Base-by-base conservation (phyloP, 192 early-diverging fungal genomes). In the Linnemannia zychae region DNA sequence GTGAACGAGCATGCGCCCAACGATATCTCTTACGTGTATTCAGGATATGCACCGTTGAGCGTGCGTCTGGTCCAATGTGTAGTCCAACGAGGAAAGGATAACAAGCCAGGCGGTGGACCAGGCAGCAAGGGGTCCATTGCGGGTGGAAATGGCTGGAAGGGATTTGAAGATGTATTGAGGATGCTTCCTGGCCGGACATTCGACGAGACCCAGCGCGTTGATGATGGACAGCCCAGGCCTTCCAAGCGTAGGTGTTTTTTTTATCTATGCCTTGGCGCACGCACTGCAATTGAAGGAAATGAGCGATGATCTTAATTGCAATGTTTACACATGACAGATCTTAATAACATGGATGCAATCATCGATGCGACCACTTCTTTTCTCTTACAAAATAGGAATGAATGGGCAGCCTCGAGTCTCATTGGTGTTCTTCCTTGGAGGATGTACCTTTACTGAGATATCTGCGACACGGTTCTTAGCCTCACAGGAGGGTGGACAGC, bases 391-490 rank as follows among this genome's bases (percentile, higher is more conserved):
- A n/a, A 50, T 80, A 87, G 84, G 74, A 33, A 73, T 86, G 75
- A 89, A 89, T 40, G 89, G 90, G 20, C 91, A 94, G 78, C 87
- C 90, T 46, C 88, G 90, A 17, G 90, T 93, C 18, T 98, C 98
- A 11, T 79, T 99, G 57, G 93, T 99, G 1, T 93, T 99, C 68
- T 99, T 98, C 81, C 88, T 99, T 16, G 98, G 98, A 48, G 98
- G 98, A 22, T 99, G 98, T 86, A 99, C 98, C 0, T 95, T 91
- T 44, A 95, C 98, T 5, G 98, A 99, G 88, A 93, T 99, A 24
- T 91, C 98, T 5, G 96, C 98, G 22, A 89, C 97, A n/a, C 91
- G 98, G 4, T 94, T 97, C 75, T 88, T 99, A 57, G 92, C 96
- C 11, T 94, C 94, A 79, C 94, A 96, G 69, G 94, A 95, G 46